These are phyloP conservation scores for Quillaja saponaria DNA, from an alignment of 306 rosid species.

Conservation along the genomic window DNA sequence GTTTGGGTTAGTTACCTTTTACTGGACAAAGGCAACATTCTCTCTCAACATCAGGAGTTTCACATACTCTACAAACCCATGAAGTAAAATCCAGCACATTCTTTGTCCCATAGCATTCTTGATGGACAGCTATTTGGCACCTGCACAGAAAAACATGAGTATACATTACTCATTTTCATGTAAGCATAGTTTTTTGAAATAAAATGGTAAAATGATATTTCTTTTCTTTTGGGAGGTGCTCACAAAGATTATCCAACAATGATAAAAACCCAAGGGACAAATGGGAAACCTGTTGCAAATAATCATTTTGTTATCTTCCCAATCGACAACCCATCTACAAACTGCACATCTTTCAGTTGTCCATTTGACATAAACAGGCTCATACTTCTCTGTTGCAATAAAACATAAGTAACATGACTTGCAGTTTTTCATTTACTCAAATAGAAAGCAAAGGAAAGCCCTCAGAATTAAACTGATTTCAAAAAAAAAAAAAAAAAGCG, in stretches of 20 bases:
- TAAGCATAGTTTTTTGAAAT: constrained; percentile 20
- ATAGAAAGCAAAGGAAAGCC: too few relatives aligned
- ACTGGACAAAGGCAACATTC: constrained; percentile 99
- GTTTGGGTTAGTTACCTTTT: constrained; percentile 54
- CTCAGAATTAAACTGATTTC: too few relatives aligned
- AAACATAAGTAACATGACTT: constrained; percentile 31
- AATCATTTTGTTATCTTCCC: constrained; percentile 93
- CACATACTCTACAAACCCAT: constrained; percentile 98
- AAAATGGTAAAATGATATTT: constrained; percentile 1
- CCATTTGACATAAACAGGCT: constrained; percentile 86
- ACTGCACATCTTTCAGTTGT: constrained; percentile 95
- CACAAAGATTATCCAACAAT: not conserved
- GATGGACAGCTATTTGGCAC: constrained; percentile 98
- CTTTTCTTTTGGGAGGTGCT: too few relatives aligned
- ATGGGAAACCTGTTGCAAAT: constrained; percentile 83
- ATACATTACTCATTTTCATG: not conserved
- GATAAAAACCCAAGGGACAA: constrained; percentile 26
- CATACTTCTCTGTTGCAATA: constrained; percentile 69
- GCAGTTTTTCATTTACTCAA: not conserved
- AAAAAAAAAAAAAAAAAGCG: not conserved
- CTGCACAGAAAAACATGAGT: constrained; percentile 34
- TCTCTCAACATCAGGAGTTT: constrained; percentile 77
- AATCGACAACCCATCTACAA: constrained; percentile 99
- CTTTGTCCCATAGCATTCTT: constrained; percentile 95
- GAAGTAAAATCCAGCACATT: constrained; percentile 84